Evolutionary conservation across 2,329 filamentous ascomycete species (phyloP), one percentile per base, ranked within the genome.

Genomic region (Stemphylium vesicarium): DNA sequence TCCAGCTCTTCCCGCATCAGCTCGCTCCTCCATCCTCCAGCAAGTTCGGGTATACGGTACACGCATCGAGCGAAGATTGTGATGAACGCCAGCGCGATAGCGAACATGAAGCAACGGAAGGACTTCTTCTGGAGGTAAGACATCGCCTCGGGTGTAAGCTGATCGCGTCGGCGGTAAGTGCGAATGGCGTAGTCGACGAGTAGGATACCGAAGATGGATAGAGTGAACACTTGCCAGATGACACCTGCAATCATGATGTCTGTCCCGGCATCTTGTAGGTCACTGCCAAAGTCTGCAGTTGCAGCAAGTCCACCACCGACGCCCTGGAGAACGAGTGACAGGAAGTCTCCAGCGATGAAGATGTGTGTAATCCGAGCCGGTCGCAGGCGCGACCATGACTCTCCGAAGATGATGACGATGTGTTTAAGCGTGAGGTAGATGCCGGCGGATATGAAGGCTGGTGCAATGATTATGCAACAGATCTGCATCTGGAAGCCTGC

Each of bases 201-300:
- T 22, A 80, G 67, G 36, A 64, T 59, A 5, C 78, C 75, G 60
- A 84, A 85, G 60, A 80, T 75, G 8, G 79, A 68, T 35, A 84
- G 71, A 0, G 82, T 81, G 6, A 78, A 77, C 20, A 87, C 83
- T 68, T 87, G 85, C 57, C 82, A 80, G 2, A 80, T 77, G 37
- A 87, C 80, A 63, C 85, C 85, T 0, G 83, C 79, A 45, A 86
- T 81, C 73, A 86, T 85, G 52, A 86, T 78, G 57, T 84, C 72
- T 47, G 83, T 80, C 4, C 84, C 84, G 1, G 77, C 65, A 33
- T 82, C 71, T n/a, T 64, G 62, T 10, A 64, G 38, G 8, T 77
- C 71, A n/a, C 80, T 65, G 2, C 71, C 66, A 3, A 59, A 55
- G 12, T 79, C 73, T 1, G 81, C 81, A 0, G 80, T 79, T 0